phyloP scores from a whole-genome alignment of 1,284 basidiomycete species.

The Puccinia horiana region DNA sequence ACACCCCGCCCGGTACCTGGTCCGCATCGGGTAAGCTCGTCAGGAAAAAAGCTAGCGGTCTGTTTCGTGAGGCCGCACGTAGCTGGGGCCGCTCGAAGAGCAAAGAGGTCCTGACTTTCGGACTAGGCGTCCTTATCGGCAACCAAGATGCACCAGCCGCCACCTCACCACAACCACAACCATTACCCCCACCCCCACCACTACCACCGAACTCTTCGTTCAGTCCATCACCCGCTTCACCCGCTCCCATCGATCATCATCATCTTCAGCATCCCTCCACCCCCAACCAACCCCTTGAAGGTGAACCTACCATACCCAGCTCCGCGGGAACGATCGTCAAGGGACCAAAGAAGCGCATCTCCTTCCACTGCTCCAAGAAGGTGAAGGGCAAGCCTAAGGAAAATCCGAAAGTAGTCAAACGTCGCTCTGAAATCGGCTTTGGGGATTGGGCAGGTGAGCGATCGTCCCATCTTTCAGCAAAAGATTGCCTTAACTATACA shows the following conservation, averaged over 20 bases:
- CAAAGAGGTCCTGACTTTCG: conserved; percentile 43
- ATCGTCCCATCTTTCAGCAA: not conserved
- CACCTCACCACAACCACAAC: not conserved
- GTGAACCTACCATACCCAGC: not conserved
- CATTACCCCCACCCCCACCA: conserved; percentile 5
- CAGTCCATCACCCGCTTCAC: not conserved
- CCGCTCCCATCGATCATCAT: conserved; percentile 6
- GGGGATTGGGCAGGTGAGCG: conserved; percentile 47
- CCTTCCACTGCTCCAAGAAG: conserved; percentile 41
- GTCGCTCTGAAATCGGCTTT: conserved; percentile 47
- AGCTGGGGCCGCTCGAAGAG: conserved; percentile 47
- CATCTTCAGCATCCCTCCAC: not conserved
- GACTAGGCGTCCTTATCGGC: conserved; percentile 35
- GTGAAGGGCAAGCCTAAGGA: conserved; percentile 37
- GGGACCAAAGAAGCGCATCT: conserved; percentile 43
- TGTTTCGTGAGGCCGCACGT: conserved; percentile 46
- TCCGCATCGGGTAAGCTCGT: conserved; percentile 38
- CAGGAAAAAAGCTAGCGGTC: conserved; percentile 46
- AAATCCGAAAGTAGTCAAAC: conserved; percentile 23
- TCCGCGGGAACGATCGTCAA: not conserved
- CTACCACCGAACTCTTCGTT: not conserved
- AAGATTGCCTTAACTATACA: not conserved
- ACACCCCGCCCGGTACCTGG: conserved; percentile 30
- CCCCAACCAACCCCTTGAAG: not conserved
- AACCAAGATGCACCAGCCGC: conserved; percentile 9